Percentiles rank a stretch among this genome's conserved stretches.
These are phyloP conservation scores for Ophiostoma tasmaniense DNA, from an alignment of 2,329 filamentous ascomycete genomes.

Conservation along the genomic window DNA sequence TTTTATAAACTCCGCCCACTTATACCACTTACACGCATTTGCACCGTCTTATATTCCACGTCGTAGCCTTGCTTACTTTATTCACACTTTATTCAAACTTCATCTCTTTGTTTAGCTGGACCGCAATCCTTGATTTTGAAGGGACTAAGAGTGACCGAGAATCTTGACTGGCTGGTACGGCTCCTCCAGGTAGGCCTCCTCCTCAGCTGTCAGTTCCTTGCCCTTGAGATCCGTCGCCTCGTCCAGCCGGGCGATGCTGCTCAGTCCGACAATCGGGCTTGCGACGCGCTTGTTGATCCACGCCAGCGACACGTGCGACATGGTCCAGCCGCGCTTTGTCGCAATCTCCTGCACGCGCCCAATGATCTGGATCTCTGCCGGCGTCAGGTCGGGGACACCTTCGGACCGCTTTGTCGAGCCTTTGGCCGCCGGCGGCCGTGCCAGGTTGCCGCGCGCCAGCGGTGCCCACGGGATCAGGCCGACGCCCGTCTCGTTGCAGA, in stretches of 20 bases:
- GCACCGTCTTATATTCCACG: neutral
- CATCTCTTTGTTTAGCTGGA: neutral
- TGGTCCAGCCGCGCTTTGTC: constrained; percentile 19
- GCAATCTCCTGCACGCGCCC: constrained; percentile 20
- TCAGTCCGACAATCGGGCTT: constrained; percentile 55
- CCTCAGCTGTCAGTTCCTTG: constrained; percentile 46
- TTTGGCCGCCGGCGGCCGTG: constrained; percentile 23
- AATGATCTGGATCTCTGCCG: constrained; percentile 23
- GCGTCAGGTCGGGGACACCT: constrained; percentile 17
- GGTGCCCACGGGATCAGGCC: constrained; percentile 34
- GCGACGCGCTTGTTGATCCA: constrained; percentile 50
- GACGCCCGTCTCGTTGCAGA: constrained; percentile 28
- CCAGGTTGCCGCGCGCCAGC: constrained; percentile 27
- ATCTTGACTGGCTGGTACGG: constrained; percentile 48
- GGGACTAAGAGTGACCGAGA: constrained; percentile 29
- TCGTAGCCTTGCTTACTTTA: neutral
- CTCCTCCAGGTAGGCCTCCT: constrained; percentile 54
- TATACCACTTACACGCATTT: neutral
- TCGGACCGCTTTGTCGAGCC: constrained; percentile 16
- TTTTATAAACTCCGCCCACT: neutral
- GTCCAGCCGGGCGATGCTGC: constrained; percentile 49
- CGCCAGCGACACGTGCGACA: constrained; percentile 48
- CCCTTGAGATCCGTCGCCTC: constrained; percentile 44
- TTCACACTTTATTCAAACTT: neutral
- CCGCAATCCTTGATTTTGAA: no score